Evolutionary conservation across 176 grass and related monocot genomes (phyloP), one percentile per base, ranked within the genome.

Genomic region (Carex scoparia): DNA sequence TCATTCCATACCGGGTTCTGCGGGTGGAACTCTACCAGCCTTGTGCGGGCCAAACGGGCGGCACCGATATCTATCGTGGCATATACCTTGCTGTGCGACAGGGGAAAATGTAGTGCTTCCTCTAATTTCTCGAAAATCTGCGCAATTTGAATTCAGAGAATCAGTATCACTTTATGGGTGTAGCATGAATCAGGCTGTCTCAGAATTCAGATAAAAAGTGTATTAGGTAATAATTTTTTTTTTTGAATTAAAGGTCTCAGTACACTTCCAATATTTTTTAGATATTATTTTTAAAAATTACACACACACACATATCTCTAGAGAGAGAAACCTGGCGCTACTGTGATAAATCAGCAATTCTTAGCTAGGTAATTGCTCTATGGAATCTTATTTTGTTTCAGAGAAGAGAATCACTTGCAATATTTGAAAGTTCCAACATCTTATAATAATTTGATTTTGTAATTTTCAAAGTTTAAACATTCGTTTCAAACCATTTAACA

Each of bases 1-100:
- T 98, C 89, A 89, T 98, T 93, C 95, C 95, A 98, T 1, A 58
- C 85, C 5, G 93, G 93, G 16, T 61, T 84, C 80, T 75, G 83
- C 5, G 91, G 69, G 67, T 90, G 91, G 86, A 84, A 93, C 84
- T 93, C 93, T 33, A 92, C 78, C 88, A 89, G 85, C 37, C 93
- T 55, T 33, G 92, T 94, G 65, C 93, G 89, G 63, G 89, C 95
- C 62, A 94, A 88, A 55, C 89, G 84, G 53, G 91, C 91, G 9
- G 57, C 63, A 64, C 93, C 93, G 88, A 95, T 91, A 72, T 94
- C 93, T 9, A 98, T 2, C 60, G 92, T 88, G 23, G 88, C 89
- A 80, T 93, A 94, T 75, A 94, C 75, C 44, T 88, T 87, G 84
- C 80, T 88, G 75, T 91, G 88, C 16, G 71, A 65, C 15, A 90